Evolutionary conservation across 345 rosid genomes (phyloP), one percentile per base, ranked within the genome.

Genomic region (Eucalyptus polybractea): DNA sequence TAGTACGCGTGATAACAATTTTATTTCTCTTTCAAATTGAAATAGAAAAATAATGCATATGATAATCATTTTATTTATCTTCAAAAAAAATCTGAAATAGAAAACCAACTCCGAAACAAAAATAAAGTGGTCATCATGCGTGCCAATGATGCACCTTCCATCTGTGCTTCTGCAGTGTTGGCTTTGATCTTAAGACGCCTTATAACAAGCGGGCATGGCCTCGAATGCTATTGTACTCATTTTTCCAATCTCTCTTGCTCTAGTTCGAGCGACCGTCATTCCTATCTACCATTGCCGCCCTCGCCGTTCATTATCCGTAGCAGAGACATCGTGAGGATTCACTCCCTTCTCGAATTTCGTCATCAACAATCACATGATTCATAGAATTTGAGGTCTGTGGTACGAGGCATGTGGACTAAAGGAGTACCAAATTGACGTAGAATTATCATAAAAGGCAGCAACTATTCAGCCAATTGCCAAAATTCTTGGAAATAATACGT

Each of bases 1-100:
- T 0, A 7, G 0, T 7, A 1, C 8, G 5, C 3, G 13, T 50
- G 16, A 50, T 50, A 50, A 50, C 3, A 0, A 50, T 50, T 13
- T 50, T 13, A 50, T 50, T 50, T 50, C 2, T 50, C 6, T 50
- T 13, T 0, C 6, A 13, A 50, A 50, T 50, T 50, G 50, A 50
- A 50, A 50, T 50, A 50, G 16, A 50, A 47, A 47, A 47, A 47
- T 47, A 47, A 0, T 1, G 50, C 13, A 0, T 0, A 3, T 51
- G 7, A 6, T 51, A 16, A 51, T 7, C 0, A 16, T 51, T 51
- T 51, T 51, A 51, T 51, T 51, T 16, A 21, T 51, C 54, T 51
- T 51, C 7, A 1, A 17, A 51, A 51, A 51, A 51, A 7, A 17
- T 17, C 22, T 1, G 2, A 51, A 51, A 51, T 51, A 17, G 9